These are phyloP conservation scores for Nepenthes alata DNA, from an alignment of 179 eudicot genomes.

Conservation along the genomic window DNA sequence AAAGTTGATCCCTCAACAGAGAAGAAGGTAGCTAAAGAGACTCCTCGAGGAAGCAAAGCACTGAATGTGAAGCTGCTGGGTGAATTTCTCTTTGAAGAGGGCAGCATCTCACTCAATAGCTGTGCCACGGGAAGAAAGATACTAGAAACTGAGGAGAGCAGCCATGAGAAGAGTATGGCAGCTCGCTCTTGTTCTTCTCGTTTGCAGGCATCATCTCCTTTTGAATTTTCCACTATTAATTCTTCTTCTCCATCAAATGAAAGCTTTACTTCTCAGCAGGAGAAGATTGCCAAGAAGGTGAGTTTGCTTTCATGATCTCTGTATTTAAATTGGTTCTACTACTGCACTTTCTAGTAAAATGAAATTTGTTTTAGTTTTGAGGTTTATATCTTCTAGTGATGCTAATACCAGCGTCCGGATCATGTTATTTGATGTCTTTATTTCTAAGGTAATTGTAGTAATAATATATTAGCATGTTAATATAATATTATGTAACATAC, in stretches of 20 bases:
- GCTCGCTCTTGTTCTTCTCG: conserved; percentile 2
- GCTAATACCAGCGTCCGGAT: too few species aligned
- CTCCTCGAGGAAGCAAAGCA: conserved; percentile 2
- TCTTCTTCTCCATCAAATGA: conserved; percentile 27
- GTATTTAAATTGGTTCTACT: too few species aligned
- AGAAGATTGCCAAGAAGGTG: conserved; percentile 25
- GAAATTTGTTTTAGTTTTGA: too few species aligned
- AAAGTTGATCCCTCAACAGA: not conserved
- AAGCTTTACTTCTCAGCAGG: conserved; percentile 22
- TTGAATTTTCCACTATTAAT: conserved; percentile 11
- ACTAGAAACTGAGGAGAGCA: conserved; percentile 7
- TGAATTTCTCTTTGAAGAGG: conserved; percentile 29
- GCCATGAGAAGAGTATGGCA: not conserved
- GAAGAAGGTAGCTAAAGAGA: conserved; percentile 4
- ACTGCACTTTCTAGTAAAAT: too few species aligned
- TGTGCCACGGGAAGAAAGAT: conserved; percentile 4
- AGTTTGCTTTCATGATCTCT: conserved; percentile 1
- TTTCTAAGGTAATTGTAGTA: too few species aligned
- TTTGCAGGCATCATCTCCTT: not conserved
- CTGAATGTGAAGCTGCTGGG: conserved; percentile 32
- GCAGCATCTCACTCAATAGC: conserved; percentile 10
- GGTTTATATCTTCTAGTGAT: too few species aligned
- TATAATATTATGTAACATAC: too few species aligned
- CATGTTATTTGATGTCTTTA: too few species aligned
- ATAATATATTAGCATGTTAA: too few species aligned